Percentiles rank a stretch among this genome's conserved stretches.
These are phyloP conservation scores for Podila horticola DNA, from an alignment of 192 early-diverging fungal genomes.

Conservation along the genomic window DNA sequence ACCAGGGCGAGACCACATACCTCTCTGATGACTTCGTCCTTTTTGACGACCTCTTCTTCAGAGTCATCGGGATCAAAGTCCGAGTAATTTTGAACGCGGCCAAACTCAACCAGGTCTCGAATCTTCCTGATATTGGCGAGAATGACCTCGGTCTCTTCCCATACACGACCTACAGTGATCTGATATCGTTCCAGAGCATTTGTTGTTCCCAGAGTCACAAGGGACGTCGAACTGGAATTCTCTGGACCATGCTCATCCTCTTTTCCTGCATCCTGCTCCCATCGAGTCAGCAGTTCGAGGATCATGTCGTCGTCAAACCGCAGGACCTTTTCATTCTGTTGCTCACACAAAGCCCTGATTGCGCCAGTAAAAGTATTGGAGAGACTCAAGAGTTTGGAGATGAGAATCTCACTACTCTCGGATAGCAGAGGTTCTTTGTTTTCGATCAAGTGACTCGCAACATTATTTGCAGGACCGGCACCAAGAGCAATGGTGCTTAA, in stretches of 20 bases:
- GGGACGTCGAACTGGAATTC: constrained; percentile 24
- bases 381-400: constrained; percentile 23
- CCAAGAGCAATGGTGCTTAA: constrained; percentile 24
- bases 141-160: constrained; percentile 47
- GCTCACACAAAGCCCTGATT: constrained; percentile 34
- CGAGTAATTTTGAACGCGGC: constrained; percentile 11
- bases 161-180: constrained; percentile 23
- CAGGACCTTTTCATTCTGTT: constrained; percentile 49
- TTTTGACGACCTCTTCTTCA: constrained; percentile 34
- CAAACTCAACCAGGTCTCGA: constrained; percentile 42
- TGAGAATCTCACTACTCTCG: constrained; percentile 32
- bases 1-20: not conserved
- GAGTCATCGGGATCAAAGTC: constrained; percentile 44
- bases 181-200: constrained; percentile 45
- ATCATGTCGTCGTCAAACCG: constrained; percentile 47
- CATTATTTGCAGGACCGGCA: not conserved
- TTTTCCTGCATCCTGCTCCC: constrained; percentile 43
- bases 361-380: constrained; percentile 22
- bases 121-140: constrained; percentile 26
- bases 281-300: constrained; percentile 25
- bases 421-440: not conserved
- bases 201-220: constrained; percentile 37
- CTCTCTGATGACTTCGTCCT: constrained; percentile 19
- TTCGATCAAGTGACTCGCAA: not conserved
- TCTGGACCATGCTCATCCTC: constrained; percentile 4